phyloP scores from a whole-genome alignment of 257 asterid species.

The Solanum etuberosum region DNA sequence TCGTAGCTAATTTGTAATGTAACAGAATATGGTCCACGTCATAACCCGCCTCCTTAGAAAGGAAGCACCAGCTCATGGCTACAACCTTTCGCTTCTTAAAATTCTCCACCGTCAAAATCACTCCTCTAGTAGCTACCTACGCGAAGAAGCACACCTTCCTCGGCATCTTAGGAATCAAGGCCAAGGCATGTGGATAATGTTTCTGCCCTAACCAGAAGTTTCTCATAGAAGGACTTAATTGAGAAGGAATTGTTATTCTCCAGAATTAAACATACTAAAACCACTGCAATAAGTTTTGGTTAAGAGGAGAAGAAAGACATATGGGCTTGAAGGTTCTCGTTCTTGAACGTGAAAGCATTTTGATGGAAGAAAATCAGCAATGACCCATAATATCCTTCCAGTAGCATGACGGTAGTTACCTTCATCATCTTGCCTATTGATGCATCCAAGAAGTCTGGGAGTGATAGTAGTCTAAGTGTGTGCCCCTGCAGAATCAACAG shows the following conservation, averaged over 20 bases:
- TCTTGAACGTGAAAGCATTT: neutral
- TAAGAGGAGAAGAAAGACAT: neutral
- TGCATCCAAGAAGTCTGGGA: conserved; percentile 68
- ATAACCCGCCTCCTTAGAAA: neutral
- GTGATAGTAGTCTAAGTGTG: conserved; percentile 58
- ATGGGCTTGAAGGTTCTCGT: neutral
- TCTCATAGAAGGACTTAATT: neutral
- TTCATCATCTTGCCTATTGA: conserved; percentile 59
- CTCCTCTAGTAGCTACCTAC: neutral
- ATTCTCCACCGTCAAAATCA: neutral
- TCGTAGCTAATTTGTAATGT: neutral
- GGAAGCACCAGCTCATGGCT: neutral
- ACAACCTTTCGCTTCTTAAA: neutral
- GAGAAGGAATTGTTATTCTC: neutral
- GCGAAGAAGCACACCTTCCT: neutral
- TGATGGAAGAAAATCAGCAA: neutral
- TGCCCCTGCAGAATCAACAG: conserved; percentile 41
- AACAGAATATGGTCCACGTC: neutral
- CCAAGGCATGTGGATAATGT: neutral
- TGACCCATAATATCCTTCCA: neutral
- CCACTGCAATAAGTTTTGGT: neutral
- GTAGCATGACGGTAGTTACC: conserved; percentile 16
- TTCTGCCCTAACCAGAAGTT: neutral
- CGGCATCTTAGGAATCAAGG: neutral
- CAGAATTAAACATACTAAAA: neutral